Percentiles rank a stretch among this genome's conserved stretches.
Evolutionary conservation across 202 grass and related monocot species (phyloP).

Genomic region (Setaria viridis): DNA sequence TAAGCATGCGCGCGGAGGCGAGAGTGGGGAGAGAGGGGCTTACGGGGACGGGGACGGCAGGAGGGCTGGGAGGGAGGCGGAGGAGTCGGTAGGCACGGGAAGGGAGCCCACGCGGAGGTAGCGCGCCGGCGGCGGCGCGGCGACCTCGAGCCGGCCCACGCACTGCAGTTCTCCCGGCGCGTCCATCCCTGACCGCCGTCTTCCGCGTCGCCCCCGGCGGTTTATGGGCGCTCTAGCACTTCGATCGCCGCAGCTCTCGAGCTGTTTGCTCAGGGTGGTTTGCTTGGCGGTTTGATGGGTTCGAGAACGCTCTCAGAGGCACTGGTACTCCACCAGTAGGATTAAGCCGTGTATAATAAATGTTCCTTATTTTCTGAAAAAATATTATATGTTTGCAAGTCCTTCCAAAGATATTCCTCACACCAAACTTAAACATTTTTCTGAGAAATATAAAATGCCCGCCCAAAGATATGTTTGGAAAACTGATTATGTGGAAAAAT

Average conservation of each 20-base stretch:
- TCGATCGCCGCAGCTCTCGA: constrained; percentile 24
- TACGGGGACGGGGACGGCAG: constrained; percentile 72
- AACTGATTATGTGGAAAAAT: no score
- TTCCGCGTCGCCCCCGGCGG: constrained; percentile 4
- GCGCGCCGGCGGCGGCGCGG: constrained; percentile 67
- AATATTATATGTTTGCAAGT: no score
- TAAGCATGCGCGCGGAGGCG: not conserved
- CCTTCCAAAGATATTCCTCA: no score
- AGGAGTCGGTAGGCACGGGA: constrained; percentile 84
- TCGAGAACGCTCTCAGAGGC: constrained; percentile 12
- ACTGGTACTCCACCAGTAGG: not conserved
- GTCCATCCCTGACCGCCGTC: constrained; percentile 55
- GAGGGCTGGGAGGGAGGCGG: constrained; percentile 69
- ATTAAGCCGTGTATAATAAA: no score
- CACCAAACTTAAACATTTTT: no score
- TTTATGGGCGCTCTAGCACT: not conserved
- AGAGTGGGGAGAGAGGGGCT: not conserved
- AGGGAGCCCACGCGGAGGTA: constrained; percentile 88
- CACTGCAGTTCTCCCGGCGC: constrained; percentile 73
- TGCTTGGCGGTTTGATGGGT: constrained; percentile 7
- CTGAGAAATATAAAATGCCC: no score
- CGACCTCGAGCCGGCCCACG: constrained; percentile 87
- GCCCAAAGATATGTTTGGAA: no score
- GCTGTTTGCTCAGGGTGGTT: constrained; percentile 1
- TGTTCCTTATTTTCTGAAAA: not conserved